Conservation (phyloP, 179 eudicot species). For the Gypsophila paniculata region DNA sequence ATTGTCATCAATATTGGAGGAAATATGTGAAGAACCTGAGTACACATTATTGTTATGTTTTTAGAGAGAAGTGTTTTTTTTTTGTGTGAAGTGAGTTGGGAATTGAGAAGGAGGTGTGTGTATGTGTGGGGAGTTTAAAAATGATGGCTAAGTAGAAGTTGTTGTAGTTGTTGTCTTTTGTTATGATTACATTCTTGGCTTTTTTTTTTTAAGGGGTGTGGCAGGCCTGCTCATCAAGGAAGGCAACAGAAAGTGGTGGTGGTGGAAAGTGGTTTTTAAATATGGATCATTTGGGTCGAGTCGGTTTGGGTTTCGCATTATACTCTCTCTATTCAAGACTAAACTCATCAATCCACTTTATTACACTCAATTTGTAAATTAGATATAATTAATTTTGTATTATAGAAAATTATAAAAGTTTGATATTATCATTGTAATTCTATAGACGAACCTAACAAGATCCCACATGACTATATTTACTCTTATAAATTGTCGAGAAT, state of each 20-base stretch:
- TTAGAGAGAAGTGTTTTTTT: not conserved
- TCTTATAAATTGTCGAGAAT: too few species aligned
- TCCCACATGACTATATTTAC: too few species aligned
- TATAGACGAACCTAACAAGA: too few species aligned
- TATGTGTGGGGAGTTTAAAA: slow-evolving; percentile 22
- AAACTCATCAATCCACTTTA: too few species aligned
- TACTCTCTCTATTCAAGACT: too few species aligned
- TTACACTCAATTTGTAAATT: too few species aligned
- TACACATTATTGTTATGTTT: not conserved
- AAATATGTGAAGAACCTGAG: too few species aligned
- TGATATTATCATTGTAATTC: too few species aligned
- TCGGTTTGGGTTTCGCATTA: too few species aligned
- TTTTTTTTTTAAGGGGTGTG: slow-evolving; percentile 15
- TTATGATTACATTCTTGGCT: slow-evolving; percentile 39
- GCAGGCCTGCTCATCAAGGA: slow-evolving; percentile 30
- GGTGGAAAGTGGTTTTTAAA: slow-evolving; percentile 21
- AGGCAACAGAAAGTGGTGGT: slow-evolving; percentile 14
- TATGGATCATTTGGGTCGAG: too few species aligned
- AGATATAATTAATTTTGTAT: too few species aligned
- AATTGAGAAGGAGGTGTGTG: slow-evolving; percentile 13
- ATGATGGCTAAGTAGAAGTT: slow-evolving; percentile 21
- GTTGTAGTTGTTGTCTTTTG: slow-evolving; percentile 40
- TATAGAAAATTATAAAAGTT: too few species aligned
- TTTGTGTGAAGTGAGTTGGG: slow-evolving; percentile 10
- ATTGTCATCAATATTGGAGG: not conserved